Conservation (phyloP, 371 early-diverging fungal species). For the Syncephalastrum contaminatum region DNA sequence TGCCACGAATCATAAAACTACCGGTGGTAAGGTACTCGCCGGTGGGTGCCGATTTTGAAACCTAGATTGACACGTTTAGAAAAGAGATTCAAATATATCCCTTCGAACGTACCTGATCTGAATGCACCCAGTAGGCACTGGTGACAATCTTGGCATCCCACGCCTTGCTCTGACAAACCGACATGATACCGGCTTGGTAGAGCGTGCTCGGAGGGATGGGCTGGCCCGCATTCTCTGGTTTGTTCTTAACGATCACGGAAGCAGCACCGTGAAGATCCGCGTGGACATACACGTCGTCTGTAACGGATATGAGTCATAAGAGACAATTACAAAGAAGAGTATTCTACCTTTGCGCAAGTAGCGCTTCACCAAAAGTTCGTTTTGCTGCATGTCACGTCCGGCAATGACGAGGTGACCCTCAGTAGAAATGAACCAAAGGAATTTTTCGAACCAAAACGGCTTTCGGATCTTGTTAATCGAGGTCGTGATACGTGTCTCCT, state of each 20-base stretch:
- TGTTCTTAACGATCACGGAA: conserved; percentile 91
- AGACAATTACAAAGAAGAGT: too few species aligned
- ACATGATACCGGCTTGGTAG: conserved; percentile 96
- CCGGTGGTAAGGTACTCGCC: conserved; percentile 97
- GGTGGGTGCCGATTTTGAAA: conserved; percentile 94
- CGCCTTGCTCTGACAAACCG: conserved; percentile 93
- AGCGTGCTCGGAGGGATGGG: conserved; percentile 89
- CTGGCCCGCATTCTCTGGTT: conserved; percentile 56
- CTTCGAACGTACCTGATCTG: conserved; percentile 63
- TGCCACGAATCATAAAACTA: conserved; percentile 97
- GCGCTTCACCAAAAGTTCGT: conserved; percentile 95
- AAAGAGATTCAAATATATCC: not conserved
- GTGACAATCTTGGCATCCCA: conserved; percentile 98
- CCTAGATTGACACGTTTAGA: conserved; percentile 24
- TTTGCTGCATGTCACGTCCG: conserved; percentile 97
- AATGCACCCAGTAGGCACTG: conserved; percentile 96
- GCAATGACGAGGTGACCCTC: conserved; percentile 96
- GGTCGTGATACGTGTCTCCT: conserved; percentile 70
- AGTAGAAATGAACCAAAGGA: conserved; percentile 95
- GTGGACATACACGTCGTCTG: conserved; percentile 93
- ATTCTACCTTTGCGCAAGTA: conserved; percentile 70
- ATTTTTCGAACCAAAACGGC: conserved; percentile 99
- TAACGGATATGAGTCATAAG: not conserved
- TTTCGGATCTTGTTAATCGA: conserved; percentile 86
- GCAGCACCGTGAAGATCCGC: conserved; percentile 97